phyloP scores from a whole-genome alignment of 169 alveolate species.

The Eimeria falciformis region DNA sequence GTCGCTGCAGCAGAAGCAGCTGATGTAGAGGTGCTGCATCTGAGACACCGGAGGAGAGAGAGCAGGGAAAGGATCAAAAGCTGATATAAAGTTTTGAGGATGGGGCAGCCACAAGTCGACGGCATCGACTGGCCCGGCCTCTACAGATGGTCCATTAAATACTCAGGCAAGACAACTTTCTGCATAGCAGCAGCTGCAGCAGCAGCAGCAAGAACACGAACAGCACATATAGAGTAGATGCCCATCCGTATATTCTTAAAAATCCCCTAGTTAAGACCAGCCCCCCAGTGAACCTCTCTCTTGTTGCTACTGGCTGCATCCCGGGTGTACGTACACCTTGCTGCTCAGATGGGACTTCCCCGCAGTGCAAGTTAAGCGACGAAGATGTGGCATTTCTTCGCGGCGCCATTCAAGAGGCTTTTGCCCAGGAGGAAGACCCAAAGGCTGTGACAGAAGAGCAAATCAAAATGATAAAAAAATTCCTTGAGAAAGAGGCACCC shows the following conservation, averaged over 20 bases:
- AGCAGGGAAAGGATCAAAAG: no score
- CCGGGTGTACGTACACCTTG: no score
- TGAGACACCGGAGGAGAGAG: no score
- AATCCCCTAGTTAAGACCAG: no score
- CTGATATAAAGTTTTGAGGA: neutral
- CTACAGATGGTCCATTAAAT: constrained; percentile 66
- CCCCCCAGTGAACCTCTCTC: no score
- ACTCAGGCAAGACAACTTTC: constrained; percentile 26
- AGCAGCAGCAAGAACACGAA: neutral
- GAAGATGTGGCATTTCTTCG: constrained; percentile 5
- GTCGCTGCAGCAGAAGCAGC: no score
- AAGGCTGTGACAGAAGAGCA: neutral
- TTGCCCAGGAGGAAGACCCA: neutral
- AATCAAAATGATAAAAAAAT: neutral
- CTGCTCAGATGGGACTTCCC: neutral
- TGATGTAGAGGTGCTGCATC: no score
- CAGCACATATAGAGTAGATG: neutral
- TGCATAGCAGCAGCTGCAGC: neutral
- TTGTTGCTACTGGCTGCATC: no score
- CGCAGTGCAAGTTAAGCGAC: neutral
- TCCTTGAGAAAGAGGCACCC: neutral
- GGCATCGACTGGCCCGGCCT: constrained; percentile 73
- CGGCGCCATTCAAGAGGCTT: constrained; percentile 21
- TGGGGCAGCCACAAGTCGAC: neutral
- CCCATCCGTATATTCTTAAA: no score